Evolutionary conservation across 306 rosid genomes (phyloP), one percentile per base, ranked within the genome.

Genomic region (Malus sieversii): DNA sequence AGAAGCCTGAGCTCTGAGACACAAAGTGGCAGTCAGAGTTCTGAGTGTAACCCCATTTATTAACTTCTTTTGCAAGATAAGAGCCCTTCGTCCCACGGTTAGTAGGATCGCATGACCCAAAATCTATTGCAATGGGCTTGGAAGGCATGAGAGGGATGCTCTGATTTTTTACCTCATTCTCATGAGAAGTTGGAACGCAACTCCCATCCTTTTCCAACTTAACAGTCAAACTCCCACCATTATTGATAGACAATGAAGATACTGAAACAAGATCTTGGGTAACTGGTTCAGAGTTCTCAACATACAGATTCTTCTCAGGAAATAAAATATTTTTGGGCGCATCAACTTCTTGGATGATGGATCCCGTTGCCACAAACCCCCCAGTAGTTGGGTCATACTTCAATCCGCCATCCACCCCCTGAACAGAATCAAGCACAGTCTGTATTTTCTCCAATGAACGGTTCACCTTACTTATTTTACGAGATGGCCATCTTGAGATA

Each of bases 401-500:
- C 77, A 93, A 77, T 71, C 90, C 87, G 22, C 93, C 92, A 75
- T 88, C 87, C 51, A 89, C 91, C 64, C 97, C 97, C 76, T 87
- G 84, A 67, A 93, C 97, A 62, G 96, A 89, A 80, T 89, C 90
- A 13, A 93, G 89, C 75, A 91, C 92, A 4, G 84, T 86, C 68
- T 84, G 96, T 77, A 93, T 93, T 84, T 93, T 88, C 86, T 60
- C 83, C 79, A 93, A 70, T 3, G 97, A 93, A 35, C 89, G 91
- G 68, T 86, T 93, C 63, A 93, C 97, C 85, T 91, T 93, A 68
- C 87, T 89, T 82, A 91, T 91, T 84, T 91, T 93, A 33, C 98
- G 96, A 59, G 97, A 93, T 51, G 98, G 98, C 98, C 98, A 93
- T 75, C 96, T 89, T 40, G 88, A 69, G 81, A 93, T 91, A 73